A percentile compares a stretch with the other conserved stretches of the same genome.
phyloP scores from a whole-genome alignment of 768 basidiomycete species.

The Paxillus involutus region DNA sequence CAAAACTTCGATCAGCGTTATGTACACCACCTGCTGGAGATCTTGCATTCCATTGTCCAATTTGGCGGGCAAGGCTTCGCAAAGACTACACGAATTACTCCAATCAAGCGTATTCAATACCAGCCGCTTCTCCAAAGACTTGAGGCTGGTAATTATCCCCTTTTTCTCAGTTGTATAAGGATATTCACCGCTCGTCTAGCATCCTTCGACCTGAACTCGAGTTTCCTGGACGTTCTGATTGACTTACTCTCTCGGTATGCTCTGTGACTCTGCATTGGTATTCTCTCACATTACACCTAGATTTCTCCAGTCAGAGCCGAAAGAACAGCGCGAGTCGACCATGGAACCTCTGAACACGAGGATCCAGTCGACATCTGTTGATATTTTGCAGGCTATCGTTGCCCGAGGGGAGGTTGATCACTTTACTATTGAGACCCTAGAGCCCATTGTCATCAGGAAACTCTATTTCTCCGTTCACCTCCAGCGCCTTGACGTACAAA shows the following conservation, averaged over 20 bases:
- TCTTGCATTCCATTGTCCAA: conserved; percentile 70
- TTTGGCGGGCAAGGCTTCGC: conserved; percentile 91
- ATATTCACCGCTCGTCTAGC: conserved; percentile 10
- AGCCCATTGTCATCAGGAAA: conserved; percentile 71
- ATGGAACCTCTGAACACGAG: conserved; percentile 63
- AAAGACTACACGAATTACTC: conserved; percentile 66
- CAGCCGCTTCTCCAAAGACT: conserved; percentile 60
- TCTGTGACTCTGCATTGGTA: not conserved
- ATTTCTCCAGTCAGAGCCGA: conserved; percentile 78
- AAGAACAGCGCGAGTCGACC: conserved; percentile 37
- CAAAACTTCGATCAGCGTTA: conserved; percentile 76
- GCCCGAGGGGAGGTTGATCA: conserved; percentile 78
- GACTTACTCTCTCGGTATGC: conserved; percentile 72
- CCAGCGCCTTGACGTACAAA: conserved; percentile 79
- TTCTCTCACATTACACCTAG: conserved; percentile 37
- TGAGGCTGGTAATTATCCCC: conserved; percentile 47
- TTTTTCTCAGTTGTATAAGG: not conserved
- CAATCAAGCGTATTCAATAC: conserved; percentile 66
- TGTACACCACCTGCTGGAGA: conserved; percentile 72
- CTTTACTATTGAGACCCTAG: conserved; percentile 58
- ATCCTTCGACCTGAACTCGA: conserved; percentile 52
- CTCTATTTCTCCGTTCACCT: conserved; percentile 73
- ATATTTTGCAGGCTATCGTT: conserved; percentile 80
- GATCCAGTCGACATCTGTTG: conserved; percentile 75
- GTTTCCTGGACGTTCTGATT: conserved; percentile 76